These are phyloP conservation scores for Leccinum ochraceum DNA, from an alignment of 768 basidiomycete species.

Conservation along the genomic window DNA sequence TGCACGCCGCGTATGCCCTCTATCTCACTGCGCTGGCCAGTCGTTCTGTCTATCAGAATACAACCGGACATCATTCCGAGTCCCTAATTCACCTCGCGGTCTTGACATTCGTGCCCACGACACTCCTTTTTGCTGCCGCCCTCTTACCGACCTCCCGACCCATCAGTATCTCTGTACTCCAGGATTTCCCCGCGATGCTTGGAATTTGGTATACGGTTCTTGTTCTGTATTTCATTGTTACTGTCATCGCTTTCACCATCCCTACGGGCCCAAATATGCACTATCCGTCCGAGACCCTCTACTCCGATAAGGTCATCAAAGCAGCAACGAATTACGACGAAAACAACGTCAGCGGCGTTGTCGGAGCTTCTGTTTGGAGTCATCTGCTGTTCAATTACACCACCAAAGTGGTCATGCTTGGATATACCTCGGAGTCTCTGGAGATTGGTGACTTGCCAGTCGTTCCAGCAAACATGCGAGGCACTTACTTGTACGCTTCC, in stretches of 20 bases:
- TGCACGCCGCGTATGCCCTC: conserved; percentile 56
- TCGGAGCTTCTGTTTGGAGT: conserved; percentile 47
- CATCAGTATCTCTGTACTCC: conserved; percentile 32
- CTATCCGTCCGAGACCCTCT: conserved; percentile 72
- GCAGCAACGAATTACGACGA: conserved; percentile 59
- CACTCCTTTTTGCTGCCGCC: conserved; percentile 46
- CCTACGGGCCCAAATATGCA: conserved; percentile 76
- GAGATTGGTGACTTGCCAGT: conserved; percentile 90
- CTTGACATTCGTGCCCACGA: conserved; percentile 51
- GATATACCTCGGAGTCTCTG: conserved; percentile 68
- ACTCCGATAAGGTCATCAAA: conserved; percentile 67
- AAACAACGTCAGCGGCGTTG: conserved; percentile 70
- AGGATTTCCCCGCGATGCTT: conserved; percentile 23
- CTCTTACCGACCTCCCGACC: conserved; percentile 55
- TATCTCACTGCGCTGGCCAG: conserved; percentile 58
- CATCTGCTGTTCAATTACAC: conserved; percentile 83
- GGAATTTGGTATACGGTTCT: conserved; percentile 56
- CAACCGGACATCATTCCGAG: conserved; percentile 42
- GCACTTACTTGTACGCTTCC: conserved; percentile 55
- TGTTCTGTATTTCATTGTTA: conserved; percentile 48
- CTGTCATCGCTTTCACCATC: conserved; percentile 47
- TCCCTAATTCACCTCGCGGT: conserved; percentile 61
- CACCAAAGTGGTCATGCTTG: conserved; percentile 84
- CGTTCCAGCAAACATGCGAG: conserved; percentile 71
- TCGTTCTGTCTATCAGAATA: conserved; percentile 50